Conservation (phyloP, 306 rosid species). For the Pterocarpus macrocarpus region DNA sequence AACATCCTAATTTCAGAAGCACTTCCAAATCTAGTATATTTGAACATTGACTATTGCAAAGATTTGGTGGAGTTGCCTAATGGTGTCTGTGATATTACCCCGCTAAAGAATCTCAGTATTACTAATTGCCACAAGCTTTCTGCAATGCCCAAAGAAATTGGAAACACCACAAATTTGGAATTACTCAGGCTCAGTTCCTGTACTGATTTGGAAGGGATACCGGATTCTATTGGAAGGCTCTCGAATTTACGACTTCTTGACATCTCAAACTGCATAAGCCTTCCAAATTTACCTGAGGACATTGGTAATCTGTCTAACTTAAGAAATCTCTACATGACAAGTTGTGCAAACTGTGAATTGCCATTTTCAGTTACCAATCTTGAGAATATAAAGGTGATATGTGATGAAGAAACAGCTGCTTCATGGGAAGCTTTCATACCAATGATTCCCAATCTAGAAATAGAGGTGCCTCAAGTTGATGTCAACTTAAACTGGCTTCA, state of each 20-base stretch:
- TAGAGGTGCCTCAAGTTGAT: slow-evolving; percentile 54
- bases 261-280: slow-evolving; percentile 66
- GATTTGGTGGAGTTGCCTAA: slow-evolving; percentile 54
- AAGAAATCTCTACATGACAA: slow-evolving; percentile 51
- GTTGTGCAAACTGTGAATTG: slow-evolving; percentile 56
- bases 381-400: slow-evolving; percentile 51
- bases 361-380: slow-evolving; percentile 54
- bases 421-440: slow-evolving; percentile 51
- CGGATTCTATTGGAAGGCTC: slow-evolving; percentile 54
- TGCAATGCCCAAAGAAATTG: slow-evolving; percentile 57
- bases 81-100: slow-evolving; percentile 45
- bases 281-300: slow-evolving; percentile 55
- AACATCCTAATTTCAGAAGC: slow-evolving; percentile 47
- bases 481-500: slow-evolving; percentile 73
- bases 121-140: slow-evolving; percentile 69
- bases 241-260: slow-evolving; percentile 51
- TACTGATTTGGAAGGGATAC: slow-evolving; percentile 55
- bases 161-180: slow-evolving; percentile 56
- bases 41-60: slow-evolving; percentile 65
- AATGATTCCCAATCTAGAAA: slow-evolving; percentile 33
- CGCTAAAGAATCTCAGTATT: slow-evolving; percentile 56
- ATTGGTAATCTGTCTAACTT: slow-evolving; percentile 53
- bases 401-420: slow-evolving; percentile 66
- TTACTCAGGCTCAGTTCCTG: slow-evolving; percentile 68
- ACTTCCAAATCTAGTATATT: slow-evolving; percentile 56